Evolutionary conservation across 2,329 filamentous ascomycete genomes (phyloP).

Genomic region (Cryphonectria japonica): DNA sequence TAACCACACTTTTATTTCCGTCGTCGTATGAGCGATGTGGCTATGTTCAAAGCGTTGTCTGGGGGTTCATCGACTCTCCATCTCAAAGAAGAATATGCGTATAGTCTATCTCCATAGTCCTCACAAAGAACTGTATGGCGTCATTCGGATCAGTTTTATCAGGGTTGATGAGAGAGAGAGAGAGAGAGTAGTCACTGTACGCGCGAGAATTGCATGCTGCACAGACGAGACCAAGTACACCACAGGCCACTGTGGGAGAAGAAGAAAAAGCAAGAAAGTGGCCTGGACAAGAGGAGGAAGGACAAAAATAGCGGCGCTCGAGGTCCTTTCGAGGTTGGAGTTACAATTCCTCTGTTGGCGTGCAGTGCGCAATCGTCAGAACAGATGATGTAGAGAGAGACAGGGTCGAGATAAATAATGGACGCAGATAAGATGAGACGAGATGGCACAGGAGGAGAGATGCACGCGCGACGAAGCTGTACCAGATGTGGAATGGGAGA

Average conservation of each 20-base stretch:
- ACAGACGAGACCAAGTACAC: not conserved
- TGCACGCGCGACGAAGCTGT: constrained; percentile 20
- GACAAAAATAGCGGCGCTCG: not conserved
- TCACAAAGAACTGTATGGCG: constrained; percentile 11
- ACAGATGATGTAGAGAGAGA: constrained; percentile 19
- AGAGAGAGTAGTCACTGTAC: constrained; percentile 10
- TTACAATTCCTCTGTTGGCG: constrained; percentile 12
- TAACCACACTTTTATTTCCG: not conserved
- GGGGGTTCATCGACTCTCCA: not conserved
- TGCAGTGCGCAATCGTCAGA: constrained; percentile 19
- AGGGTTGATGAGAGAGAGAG: not conserved
- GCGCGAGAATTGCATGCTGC: constrained; percentile 19
- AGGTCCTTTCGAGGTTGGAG: not conserved
- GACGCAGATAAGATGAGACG: constrained; percentile 22
- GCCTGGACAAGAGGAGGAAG: not conserved
- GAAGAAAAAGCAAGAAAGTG: not conserved
- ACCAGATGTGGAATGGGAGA: constrained; percentile 21
- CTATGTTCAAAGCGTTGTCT: not conserved
- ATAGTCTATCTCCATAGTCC: constrained; percentile 17
- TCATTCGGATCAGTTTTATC: not conserved
- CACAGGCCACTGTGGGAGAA: not conserved
- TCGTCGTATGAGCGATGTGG: not conserved
- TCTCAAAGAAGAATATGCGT: constrained; percentile 15
- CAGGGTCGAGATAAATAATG: constrained; percentile 27
- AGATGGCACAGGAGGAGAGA: constrained; percentile 24